A percentile compares a stretch with the other conserved stretches of the same genome.
These are phyloP conservation scores for Candida maris DNA, from an alignment of 805 yeast genomes.

Conservation along the genomic window DNA sequence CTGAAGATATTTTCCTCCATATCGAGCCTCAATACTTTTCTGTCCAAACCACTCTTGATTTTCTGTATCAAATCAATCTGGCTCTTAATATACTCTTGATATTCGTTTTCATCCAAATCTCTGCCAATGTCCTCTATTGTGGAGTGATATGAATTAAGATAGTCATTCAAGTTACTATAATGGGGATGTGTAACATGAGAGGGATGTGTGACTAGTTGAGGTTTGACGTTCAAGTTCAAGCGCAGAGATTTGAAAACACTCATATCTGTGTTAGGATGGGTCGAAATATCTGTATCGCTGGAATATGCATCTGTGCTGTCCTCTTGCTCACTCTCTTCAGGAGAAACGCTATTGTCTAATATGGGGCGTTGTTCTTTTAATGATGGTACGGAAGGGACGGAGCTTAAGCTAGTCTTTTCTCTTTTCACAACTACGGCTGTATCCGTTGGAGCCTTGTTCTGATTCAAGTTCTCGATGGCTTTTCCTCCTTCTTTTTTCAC, in stretches of 20 bases:
- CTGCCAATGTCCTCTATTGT: slow-evolving; percentile 47
- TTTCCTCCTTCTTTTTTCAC: slow-evolving; percentile 1
- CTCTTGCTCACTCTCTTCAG: slow-evolving; percentile 4
- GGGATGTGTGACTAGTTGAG: slow-evolving; percentile 58
- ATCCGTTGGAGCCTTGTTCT: slow-evolving; percentile 3
- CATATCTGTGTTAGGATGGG: slow-evolving; percentile 10
- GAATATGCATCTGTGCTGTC: slow-evolving; percentile 3
- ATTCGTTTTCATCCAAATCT: slow-evolving; percentile 59
- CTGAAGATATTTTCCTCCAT: slow-evolving; percentile 42
- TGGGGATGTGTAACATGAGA: slow-evolving; percentile 47
- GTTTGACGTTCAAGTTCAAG: slow-evolving; percentile 36
- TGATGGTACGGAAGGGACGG: slow-evolving; percentile 1
- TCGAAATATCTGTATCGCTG: slow-evolving; percentile 18
- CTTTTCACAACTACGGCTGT: slow-evolving; percentile 3
- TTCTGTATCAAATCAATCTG: slow-evolving; percentile 44
- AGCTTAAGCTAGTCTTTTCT: not conserved
- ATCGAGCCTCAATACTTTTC: slow-evolving; percentile 43
- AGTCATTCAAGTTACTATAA: slow-evolving; percentile 38
- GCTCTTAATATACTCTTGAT: slow-evolving; percentile 48
- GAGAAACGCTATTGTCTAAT: slow-evolving; percentile 4
- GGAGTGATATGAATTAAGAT: slow-evolving; percentile 52
- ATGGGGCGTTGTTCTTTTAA: slow-evolving; percentile 5
- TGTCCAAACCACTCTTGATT: slow-evolving; percentile 45
- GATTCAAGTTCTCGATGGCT: not conserved
- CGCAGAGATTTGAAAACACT: slow-evolving; percentile 28